These are phyloP conservation scores for Staphylotrichum tortipilum DNA, from an alignment of 495 filamentous ascomycete species.

Conservation along the genomic window DNA sequence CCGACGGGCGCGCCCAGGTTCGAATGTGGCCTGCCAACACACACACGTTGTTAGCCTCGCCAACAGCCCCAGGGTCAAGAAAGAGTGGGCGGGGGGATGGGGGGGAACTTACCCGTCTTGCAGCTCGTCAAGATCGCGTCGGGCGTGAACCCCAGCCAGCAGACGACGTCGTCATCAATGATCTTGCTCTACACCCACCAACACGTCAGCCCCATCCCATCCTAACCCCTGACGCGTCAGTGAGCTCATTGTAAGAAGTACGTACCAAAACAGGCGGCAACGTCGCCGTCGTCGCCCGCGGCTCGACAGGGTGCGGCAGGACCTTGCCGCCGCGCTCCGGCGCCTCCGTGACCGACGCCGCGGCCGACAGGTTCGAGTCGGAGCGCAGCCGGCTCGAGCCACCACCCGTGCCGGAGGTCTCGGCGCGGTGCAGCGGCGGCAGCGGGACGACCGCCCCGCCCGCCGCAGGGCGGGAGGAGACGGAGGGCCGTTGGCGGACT, in stretches of 20 bases:
- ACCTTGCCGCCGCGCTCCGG: conserved; percentile 26
- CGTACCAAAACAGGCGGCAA: conserved; percentile 87
- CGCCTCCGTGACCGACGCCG: conserved; percentile 26
- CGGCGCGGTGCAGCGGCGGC: conserved; percentile 37
- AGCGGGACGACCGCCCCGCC: not conserved
- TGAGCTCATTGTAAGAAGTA: no score
- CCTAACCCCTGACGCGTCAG: not conserved
- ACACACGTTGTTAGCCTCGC: not conserved
- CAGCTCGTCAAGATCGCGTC: conserved; percentile 89
- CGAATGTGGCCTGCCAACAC: conserved; percentile 6
- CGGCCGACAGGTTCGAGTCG: conserved; percentile 48
- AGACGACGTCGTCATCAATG: conserved; percentile 76
- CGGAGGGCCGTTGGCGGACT: conserved; percentile 51
- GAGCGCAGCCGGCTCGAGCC: conserved; percentile 50
- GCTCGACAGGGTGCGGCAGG: conserved; percentile 70
- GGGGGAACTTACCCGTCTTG: conserved; percentile 57
- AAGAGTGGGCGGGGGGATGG: no score
- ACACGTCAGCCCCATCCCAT: not conserved
- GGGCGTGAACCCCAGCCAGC: conserved; percentile 85
- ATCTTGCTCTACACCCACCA: conserved; percentile 56
- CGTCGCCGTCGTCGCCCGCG: conserved; percentile 68
- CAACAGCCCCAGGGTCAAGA: not conserved
- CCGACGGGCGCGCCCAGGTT: conserved; percentile 15
- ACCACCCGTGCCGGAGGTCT: conserved; percentile 37
- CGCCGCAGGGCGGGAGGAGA: conserved; percentile 42